Evolutionary conservation across 23 red algal species (phyloP), one percentile per base, ranked within the genome.

Genomic region (Cyanidiococcus yangmingshanensis): DNA sequence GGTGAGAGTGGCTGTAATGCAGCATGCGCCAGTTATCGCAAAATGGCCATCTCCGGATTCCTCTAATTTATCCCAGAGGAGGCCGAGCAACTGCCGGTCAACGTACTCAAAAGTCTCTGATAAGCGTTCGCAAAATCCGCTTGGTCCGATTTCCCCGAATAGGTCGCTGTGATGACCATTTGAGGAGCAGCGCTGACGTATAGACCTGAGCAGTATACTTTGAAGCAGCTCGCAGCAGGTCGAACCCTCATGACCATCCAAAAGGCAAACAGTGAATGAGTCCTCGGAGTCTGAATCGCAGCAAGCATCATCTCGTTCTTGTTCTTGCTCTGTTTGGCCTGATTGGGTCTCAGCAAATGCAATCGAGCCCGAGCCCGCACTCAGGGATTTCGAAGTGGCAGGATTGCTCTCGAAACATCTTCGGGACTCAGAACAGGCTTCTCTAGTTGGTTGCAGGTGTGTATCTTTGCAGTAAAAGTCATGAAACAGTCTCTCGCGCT

Each of bases 201-300:
- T 32, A 3, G n/a, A 3, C 27, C 32, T 7, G 7, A 32, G 63
- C 7, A 71, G 32, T 7, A 25, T 12, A 7, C 27, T 29, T 12
- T 29, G 12, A 25, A 71, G 16, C 27, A 71, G 63, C 21, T 71
- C 63, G 63, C 63, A 71, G 63, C 63, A 71, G 12, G 63, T 71
- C 3, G n/a, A 2, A 3, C 63, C 63, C 27, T 71, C 63, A 29
- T 71, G 63, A 7, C 63, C 63, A 35, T 71, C 63, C 3, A 32
- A 71, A 12, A 71, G 7, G 63, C 63, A 12, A 12, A 71, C 63
- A 12, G 63, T 71, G 27, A 71, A 71, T 29, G 63, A 71, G 32
- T 71, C 63, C 7, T 25, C 21, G 7, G 63, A 25, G 7, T 25
- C 63, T 7, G 21, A 54, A 54, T 21, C 45, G 45, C 45, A 15